These are phyloP conservation scores for Gossypium davidsonii DNA, from an alignment of 441 rosid genomes.

Conservation along the genomic window DNA sequence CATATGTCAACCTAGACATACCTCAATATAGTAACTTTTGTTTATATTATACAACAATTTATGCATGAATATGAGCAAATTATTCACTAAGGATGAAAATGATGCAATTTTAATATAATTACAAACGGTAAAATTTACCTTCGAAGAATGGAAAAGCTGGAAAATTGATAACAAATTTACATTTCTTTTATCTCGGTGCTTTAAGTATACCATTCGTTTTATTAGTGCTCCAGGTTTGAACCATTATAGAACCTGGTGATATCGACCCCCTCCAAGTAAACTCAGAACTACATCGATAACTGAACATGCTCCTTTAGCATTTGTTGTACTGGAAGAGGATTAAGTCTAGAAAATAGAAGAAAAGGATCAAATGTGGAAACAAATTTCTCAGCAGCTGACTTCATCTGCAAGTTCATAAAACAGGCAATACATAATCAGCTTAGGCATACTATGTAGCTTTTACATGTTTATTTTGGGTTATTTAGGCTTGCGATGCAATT, in stretches of 20 bases:
- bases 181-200: not conserved
- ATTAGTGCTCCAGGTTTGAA: not conserved
- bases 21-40: not conserved
- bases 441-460: not conserved
- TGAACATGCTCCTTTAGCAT: not conserved
- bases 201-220: not conserved
- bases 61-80: not conserved
- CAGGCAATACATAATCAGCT: conserved; percentile 2
- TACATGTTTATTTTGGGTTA: not conserved
- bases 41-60: not conserved
- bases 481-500: not conserved
- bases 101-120: not conserved
- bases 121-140: not conserved
- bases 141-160: not conserved
- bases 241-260: not conserved
- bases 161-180: not conserved
- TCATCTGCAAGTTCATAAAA: conserved; percentile 16
- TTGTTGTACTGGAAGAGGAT: not conserved
- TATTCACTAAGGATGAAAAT: not conserved
- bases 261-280: not conserved
- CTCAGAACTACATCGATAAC: not conserved
- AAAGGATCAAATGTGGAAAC: not conserved
- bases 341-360: not conserved
- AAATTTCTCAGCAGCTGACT: not conserved
- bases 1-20: not conserved